Base-by-base conservation (phyloP, 805 yeast species). In the Priceomyces carsonii region DNA sequence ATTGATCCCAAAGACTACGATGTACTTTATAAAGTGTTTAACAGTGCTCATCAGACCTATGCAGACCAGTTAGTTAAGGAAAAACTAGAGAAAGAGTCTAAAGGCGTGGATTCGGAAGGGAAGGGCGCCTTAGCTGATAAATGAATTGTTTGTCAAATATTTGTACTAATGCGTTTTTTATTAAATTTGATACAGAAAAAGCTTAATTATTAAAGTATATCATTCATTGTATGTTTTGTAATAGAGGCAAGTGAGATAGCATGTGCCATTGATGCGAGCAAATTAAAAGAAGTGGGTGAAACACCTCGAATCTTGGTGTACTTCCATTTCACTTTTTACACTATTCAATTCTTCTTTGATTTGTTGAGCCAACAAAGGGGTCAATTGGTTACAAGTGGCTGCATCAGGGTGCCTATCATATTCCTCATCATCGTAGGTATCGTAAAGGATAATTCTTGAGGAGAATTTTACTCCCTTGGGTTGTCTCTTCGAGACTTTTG, bases 331-430 rank as follows among this genome's bases (percentile, higher is more conserved):
- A 15, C 80, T 66, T 63, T 88, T 90, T 53, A 89, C 63, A 35
- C 70, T 74, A 59, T 93, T 90, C 55, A 91, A 67, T 59, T 91
- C 98, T 24, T 82, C 85, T 61, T 82, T 84, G 49, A 91, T 88
- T 59, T 77, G 79, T 57, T 86, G 89, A 0, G 97, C 96, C 54
- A 89, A 63, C 38, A 74, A 70, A 5, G 97, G 96, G 1, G 96
- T 89, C 57, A 89, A 69, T 54, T 83, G 88, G 59, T 90, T 88
- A 63, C 97, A 91, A 2, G 97, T 89, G 3, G 95, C 95, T 18
- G 81, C 70, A 43, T 89, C 97, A 0, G 97, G 96, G 45, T 82
- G 88, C 50, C 99, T 79, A 59, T 91, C 97, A 59, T 91, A 91
- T 45, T 85, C 96, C 13, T 76, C 80, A 23, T 81, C 80, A 39